These are phyloP conservation scores for Gossypium laxum DNA, from an alignment of 441 rosid genomes.

Conservation along the genomic window DNA sequence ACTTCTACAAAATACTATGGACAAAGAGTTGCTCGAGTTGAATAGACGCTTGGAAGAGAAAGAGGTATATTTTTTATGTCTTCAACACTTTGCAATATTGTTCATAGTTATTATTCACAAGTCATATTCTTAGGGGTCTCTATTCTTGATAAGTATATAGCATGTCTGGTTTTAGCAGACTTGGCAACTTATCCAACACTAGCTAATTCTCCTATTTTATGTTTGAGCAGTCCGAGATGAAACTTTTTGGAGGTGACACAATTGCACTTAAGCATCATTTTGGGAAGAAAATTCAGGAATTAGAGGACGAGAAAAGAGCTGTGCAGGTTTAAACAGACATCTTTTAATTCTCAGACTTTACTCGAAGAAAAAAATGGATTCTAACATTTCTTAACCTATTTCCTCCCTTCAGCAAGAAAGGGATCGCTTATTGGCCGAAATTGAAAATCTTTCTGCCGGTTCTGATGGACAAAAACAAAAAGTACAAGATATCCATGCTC, in stretches of 20 bases:
- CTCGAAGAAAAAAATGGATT: background rate
- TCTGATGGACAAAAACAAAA: slow-evolving; percentile 86
- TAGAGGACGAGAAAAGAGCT: slow-evolving; percentile 80
- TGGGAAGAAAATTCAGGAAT: slow-evolving; percentile 81
- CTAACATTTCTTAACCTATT: slow-evolving; percentile 11
- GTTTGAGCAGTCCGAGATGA: slow-evolving; percentile 80
- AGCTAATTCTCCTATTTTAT: slow-evolving; percentile 1
- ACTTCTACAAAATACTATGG: slow-evolving; percentile 80
- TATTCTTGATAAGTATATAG: background rate
- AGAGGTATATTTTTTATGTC: slow-evolving; percentile 45
- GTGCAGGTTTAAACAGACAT: slow-evolving; percentile 56
- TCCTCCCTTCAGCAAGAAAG: slow-evolving; percentile 65
- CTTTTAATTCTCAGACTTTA: slow-evolving; percentile 7
- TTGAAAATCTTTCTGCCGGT: slow-evolving; percentile 68
- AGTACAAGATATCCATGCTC: slow-evolving; percentile 71
- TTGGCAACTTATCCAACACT: background rate
- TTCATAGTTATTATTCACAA: background rate
- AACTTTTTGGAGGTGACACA: slow-evolving; percentile 71
- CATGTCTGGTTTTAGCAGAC: background rate
- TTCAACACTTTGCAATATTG: background rate
- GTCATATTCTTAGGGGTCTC: background rate
- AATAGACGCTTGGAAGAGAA: slow-evolving; percentile 84
- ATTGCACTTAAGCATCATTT: slow-evolving; percentile 81
- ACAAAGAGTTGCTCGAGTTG: slow-evolving; percentile 82
- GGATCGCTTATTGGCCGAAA: slow-evolving; percentile 72